Evolutionary conservation across 73 alveolate genomes (phyloP).

Genomic region (Tetrahymena thermophila): DNA sequence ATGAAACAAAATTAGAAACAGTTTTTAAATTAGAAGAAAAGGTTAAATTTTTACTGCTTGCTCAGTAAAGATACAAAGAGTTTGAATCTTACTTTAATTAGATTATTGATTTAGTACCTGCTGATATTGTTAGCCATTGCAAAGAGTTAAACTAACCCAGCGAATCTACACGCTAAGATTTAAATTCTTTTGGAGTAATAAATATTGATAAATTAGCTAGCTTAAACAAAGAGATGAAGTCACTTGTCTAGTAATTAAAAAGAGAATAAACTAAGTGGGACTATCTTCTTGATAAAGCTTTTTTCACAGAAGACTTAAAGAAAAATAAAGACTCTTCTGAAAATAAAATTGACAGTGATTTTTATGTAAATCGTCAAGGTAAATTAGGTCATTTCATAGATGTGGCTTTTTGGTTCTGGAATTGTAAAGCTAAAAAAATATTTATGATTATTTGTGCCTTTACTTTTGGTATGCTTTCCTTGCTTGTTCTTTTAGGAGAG

Average conservation of each 20-base stretch:
- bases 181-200: not conserved
- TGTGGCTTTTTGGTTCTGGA: constrained; percentile 12
- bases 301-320: not conserved
- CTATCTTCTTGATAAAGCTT: not conserved
- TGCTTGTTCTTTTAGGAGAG: constrained; percentile 9
- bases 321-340: not conserved
- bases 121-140: not conserved
- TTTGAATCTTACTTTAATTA: constrained; percentile 9
- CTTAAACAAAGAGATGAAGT: not conserved
- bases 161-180: constrained; percentile 13
- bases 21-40: constrained; percentile 22
- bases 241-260: constrained; percentile 1
- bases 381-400: constrained; percentile 1
- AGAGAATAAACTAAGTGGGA: constrained; percentile 25
- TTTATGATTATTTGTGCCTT: not conserved
- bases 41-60: not conserved
- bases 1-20: constrained; percentile 15
- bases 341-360: not conserved
- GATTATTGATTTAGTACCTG: constrained; percentile 6
- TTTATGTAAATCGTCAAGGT: not conserved
- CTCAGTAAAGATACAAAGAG: constrained; percentile 6
- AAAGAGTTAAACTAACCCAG: constrained; percentile 1
- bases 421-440: constrained; percentile 10
- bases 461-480: constrained; percentile 1
- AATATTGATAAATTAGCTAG: constrained; percentile 8